Percentiles rank a stretch among this genome's conserved stretches.
Conservation (phyloP, 1,139 yeast genomes). For the Yamadazyma blattariae region DNA sequence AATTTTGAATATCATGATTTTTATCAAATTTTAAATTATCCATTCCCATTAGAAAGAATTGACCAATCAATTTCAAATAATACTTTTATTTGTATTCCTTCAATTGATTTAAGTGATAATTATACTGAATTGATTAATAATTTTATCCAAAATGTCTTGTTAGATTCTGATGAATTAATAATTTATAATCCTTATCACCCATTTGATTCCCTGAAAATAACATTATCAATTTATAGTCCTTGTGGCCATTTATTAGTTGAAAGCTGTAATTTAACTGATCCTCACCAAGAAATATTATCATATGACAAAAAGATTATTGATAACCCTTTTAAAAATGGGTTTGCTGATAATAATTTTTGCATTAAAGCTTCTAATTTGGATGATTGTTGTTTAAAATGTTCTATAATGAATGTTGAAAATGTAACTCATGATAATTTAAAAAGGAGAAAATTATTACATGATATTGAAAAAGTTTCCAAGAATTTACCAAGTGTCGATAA, state of each 20-base stretch:
- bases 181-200: conserved; percentile 5
- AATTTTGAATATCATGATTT: conserved; percentile 25
- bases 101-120: not conserved
- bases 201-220: conserved; percentile 1
- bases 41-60: conserved; percentile 26
- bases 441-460: conserved; percentile 15
- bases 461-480: not conserved
- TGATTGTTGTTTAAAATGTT: conserved; percentile 1
- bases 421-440: conserved; percentile 15
- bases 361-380: not conserved
- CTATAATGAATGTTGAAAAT: not conserved
- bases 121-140: not conserved
- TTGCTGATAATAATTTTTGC: conserved; percentile 16
- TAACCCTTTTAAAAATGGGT: conserved; percentile 18
- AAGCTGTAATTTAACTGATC: no score
- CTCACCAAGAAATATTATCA: conserved; percentile 13
- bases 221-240: not conserved
- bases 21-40: conserved; percentile 20
- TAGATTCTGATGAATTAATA: not conserved
- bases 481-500: not conserved
- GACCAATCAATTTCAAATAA: conserved; percentile 16
- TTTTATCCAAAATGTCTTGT: not conserved
- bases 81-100: conserved; percentile 1
- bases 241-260: conserved; percentile 12
- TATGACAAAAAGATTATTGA: no score